Percentiles rank a stretch among this genome's conserved stretches.
phyloP scores from a whole-genome alignment of 2,329 filamentous ascomycete genomes.

The Clonostachys solani region DNA sequence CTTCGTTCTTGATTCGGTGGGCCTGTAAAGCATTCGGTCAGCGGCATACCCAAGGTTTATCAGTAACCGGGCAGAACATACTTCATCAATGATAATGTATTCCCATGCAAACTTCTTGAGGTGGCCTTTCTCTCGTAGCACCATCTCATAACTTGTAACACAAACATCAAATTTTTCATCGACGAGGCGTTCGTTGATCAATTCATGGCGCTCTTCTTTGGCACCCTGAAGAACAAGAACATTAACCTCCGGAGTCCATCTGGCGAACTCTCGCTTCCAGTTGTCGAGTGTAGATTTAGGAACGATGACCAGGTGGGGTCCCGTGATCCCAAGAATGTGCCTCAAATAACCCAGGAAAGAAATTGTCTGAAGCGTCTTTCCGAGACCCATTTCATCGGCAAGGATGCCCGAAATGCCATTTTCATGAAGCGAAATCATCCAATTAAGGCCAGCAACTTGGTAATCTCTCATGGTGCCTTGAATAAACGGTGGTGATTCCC shows the following conservation, averaged over 20 bases:
- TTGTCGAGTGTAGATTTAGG: constrained; percentile 98
- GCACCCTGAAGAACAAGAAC: constrained; percentile 90
- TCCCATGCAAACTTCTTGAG: constrained; percentile 99
- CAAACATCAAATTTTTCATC: constrained; percentile 97
- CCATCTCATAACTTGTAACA: constrained; percentile 99
- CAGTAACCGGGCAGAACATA: neutral
- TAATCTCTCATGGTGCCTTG: constrained; percentile 92
- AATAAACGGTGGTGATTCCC: constrained; percentile 89
- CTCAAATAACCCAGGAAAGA: constrained; percentile 93
- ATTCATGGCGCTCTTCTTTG: constrained; percentile 83
- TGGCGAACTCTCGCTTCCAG: constrained; percentile 92
- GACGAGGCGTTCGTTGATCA: constrained; percentile 88
- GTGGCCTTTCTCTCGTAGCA: constrained; percentile 88
- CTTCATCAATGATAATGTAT: constrained; percentile 97
- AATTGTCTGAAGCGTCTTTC: constrained; percentile 97
- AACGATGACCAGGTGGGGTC: constrained; percentile 86
- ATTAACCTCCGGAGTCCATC: constrained; percentile 94
- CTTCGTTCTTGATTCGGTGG: constrained; percentile 98
- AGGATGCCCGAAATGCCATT: constrained; percentile 98
- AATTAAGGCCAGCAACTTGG: constrained; percentile 92
- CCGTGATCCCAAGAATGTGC: constrained; percentile 83
- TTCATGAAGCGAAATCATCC: constrained; percentile 95
- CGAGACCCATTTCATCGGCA: constrained; percentile 97
- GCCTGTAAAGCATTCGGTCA: constrained; percentile 32
- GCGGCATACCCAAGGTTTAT: no score